A percentile compares a stretch with the other conserved stretches of the same genome.
phyloP scores from a whole-genome alignment of 2,329 filamentous ascomycete genomes.

The Decorospora gaudefroyi region DNA sequence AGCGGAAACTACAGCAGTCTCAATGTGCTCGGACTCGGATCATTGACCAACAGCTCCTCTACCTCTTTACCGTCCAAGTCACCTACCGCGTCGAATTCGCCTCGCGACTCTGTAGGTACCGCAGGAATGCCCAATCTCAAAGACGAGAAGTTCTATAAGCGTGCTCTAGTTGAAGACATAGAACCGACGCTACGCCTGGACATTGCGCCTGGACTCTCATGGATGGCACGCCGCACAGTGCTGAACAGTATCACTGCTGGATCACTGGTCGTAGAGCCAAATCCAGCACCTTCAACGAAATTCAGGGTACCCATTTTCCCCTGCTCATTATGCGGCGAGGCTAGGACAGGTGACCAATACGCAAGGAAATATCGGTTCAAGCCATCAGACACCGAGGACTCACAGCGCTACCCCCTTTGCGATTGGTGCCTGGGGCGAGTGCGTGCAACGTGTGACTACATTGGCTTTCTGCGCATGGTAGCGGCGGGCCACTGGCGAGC shows the following conservation, averaged over 20 bases:
- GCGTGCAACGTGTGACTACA: conserved; percentile 86
- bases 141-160: conserved; percentile 93
- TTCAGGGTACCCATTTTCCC: conserved; percentile 64
- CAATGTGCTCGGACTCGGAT: conserved; percentile 62
- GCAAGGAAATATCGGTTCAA: conserved; percentile 85
- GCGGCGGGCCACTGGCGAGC: conserved; percentile 90
- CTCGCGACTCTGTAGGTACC: conserved; percentile 37
- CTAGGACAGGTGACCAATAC: conserved; percentile 70
- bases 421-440: conserved; percentile 83
- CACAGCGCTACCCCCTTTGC: conserved; percentile 88
- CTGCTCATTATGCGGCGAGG: conserved; percentile 89
- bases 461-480: conserved; percentile 87
- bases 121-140: conserved; percentile 67
- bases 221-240: conserved; percentile 86
- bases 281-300: conserved; percentile 54
- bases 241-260: conserved; percentile 82
- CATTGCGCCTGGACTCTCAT: conserved; percentile 85
- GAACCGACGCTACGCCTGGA: conserved; percentile 92
- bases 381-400: conserved; percentile 81
- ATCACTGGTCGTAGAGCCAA: conserved; percentile 83
- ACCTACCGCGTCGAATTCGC: conserved; percentile 41
- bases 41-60: conserved; percentile 56
- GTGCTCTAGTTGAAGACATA: conserved; percentile 84
- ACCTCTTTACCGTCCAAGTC: conserved; percentile 59
- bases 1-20: conserved; percentile 71